phyloP scores from a whole-genome alignment of 2,329 filamentous ascomycete genomes.

The Botrytis fabae region DNA sequence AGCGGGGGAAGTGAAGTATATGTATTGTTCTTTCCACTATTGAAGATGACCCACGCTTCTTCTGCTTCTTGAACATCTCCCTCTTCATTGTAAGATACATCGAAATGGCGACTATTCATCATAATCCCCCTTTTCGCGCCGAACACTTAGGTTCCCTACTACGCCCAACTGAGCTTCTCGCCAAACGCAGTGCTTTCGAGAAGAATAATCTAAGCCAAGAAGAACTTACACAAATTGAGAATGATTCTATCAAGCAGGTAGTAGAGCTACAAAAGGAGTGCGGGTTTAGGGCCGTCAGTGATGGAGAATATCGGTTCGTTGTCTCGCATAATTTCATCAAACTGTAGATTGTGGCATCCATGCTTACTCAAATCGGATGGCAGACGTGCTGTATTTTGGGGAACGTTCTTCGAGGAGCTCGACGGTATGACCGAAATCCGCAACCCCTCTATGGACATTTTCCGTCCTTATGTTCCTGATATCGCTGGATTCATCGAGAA shows the following conservation, averaged over 20 bases:
- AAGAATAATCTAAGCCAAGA: slow-evolving; percentile 49
- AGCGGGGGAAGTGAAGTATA: neutral
- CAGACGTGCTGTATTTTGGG: slow-evolving; percentile 38
- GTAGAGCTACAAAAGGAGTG: slow-evolving; percentile 59
- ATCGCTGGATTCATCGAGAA: slow-evolving; percentile 46
- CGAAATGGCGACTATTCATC: slow-evolving; percentile 28
- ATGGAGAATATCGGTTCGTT: slow-evolving; percentile 54
- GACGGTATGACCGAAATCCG: slow-evolving; percentile 37
- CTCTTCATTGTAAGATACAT: neutral
- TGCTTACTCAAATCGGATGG: neutral
- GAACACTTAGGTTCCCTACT: slow-evolving; percentile 66
- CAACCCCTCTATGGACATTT: slow-evolving; percentile 42
- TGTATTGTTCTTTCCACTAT: slow-evolving; percentile 1
- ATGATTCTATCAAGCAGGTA: slow-evolving; percentile 58
- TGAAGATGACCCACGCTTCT: neutral
- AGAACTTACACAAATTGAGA: slow-evolving; percentile 51
- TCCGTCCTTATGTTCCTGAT: slow-evolving; percentile 45
- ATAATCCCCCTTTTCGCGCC: slow-evolving; percentile 56
- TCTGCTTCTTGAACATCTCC: neutral
- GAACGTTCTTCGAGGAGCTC: slow-evolving; percentile 37
- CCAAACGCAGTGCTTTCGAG: slow-evolving; percentile 55
- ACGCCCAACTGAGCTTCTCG: slow-evolving; percentile 57
- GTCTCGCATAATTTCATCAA: neutral
- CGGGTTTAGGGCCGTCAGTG: slow-evolving; percentile 56
- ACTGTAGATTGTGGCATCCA: neutral